Conservation (phyloP, 192 early-diverging fungal genomes). For the Kickxella alabastrina region DNA sequence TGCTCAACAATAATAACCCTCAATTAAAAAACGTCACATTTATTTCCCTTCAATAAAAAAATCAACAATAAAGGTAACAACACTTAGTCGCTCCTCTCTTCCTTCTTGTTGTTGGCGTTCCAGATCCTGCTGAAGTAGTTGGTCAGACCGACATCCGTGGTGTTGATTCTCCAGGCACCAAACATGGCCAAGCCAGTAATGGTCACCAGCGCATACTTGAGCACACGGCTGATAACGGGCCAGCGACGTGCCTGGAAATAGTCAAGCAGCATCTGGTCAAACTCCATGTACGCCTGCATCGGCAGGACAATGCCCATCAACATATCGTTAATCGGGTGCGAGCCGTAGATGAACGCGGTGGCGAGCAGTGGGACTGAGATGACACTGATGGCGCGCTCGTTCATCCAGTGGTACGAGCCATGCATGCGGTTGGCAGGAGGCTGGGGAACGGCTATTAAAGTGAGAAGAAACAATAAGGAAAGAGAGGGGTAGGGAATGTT, state of each 20-base stretch:
- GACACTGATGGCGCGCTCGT: slow-evolving; percentile 81
- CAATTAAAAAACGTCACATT: too few relatives aligned
- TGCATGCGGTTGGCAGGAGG: slow-evolving; percentile 60
- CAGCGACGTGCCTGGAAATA: slow-evolving; percentile 74
- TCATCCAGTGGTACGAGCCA: slow-evolving; percentile 96
- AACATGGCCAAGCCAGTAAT: slow-evolving; percentile 72
- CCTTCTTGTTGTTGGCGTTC: slow-evolving; percentile 59
- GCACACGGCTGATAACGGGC: slow-evolving; percentile 58
- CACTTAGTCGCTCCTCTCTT: slow-evolving; percentile 1
- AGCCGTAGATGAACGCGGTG: slow-evolving; percentile 74
- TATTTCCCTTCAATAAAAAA: background rate
- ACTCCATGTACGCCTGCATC: slow-evolving; percentile 87
- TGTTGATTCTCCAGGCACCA: slow-evolving; percentile 93
- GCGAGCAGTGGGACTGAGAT: slow-evolving; percentile 72
- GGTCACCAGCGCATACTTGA: slow-evolving; percentile 61
- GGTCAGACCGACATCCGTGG: slow-evolving; percentile 91
- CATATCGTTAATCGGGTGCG: slow-evolving; percentile 84
- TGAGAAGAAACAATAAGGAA: background rate
- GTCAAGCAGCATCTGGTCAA: slow-evolving; percentile 70
- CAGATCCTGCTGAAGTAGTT: slow-evolving; percentile 79
- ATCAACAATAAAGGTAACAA: background rate
- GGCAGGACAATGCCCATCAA: slow-evolving; percentile 86
- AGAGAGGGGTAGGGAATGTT: too few relatives aligned
- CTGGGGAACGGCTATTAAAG: slow-evolving; percentile 43
- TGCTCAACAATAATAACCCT: too few relatives aligned